phyloP scores from a whole-genome alignment of 2,329 filamentous ascomycete genomes.

The Chaetomiaceae sp. region DNA sequence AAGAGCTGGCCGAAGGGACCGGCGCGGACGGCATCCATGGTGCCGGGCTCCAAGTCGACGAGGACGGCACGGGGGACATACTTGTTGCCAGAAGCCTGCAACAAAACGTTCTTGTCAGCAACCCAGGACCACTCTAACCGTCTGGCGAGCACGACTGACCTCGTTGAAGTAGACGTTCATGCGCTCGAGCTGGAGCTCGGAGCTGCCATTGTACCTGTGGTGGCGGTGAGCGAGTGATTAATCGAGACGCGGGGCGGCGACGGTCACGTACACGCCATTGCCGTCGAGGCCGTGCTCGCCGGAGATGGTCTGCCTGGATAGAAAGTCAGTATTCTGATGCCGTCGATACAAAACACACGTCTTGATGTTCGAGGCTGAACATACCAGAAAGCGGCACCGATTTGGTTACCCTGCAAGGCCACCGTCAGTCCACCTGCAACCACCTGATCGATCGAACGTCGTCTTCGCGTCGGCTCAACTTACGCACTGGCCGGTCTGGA shows the following conservation, averaged over 20 bases:
- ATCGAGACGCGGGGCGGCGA: constrained; percentile 6
- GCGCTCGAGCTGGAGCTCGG: constrained; percentile 98
- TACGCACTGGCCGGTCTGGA: constrained; percentile 99
- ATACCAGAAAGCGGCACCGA: constrained; percentile 99
- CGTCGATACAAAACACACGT: too few relatives aligned
- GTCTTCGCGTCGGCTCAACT: constrained; percentile 32
- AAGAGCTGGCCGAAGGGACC: constrained; percentile 98
- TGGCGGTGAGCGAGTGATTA: constrained; percentile 30
- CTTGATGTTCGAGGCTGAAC: constrained; percentile 30
- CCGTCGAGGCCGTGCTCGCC: constrained; percentile 95
- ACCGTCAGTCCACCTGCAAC: constrained; percentile 34
- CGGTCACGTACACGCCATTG: constrained; percentile 76
- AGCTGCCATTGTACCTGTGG: constrained; percentile 87
- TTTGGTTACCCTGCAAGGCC: constrained; percentile 88
- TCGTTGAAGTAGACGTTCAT: constrained; percentile 99
- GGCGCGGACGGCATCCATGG: constrained; percentile 98
- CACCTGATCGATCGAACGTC: constrained; percentile 3
- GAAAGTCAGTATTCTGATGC: constrained; percentile 35
- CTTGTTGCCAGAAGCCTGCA: constrained; percentile 90
- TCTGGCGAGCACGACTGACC: constrained; percentile 21
- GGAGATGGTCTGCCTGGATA: constrained; percentile 69
- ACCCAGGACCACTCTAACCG: background rate
- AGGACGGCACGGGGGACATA: constrained; percentile 99
- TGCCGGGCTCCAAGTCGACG: constrained; percentile 98
- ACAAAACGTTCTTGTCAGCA: constrained; percentile 20